A percentile compares a stretch with the other conserved stretches of the same genome.
phyloP scores from a whole-genome alignment of 352 stramenopile genomes.

The Thraustochytrium sp. region DNA sequence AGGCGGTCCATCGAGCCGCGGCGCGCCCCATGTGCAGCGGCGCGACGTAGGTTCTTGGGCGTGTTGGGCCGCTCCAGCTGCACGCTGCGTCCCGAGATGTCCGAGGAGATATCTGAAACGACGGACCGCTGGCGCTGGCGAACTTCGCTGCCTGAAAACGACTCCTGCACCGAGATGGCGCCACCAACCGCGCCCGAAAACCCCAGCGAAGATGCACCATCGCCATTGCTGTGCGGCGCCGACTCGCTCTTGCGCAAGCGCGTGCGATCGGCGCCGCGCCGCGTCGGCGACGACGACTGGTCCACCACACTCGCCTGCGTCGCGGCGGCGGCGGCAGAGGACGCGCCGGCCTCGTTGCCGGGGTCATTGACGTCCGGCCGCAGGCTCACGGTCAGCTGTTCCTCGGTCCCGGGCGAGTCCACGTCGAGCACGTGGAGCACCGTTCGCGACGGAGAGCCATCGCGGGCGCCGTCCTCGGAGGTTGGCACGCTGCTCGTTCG shows the following conservation, averaged over 20 bases:
- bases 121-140: background rate
- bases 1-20: background rate
- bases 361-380: background rate
- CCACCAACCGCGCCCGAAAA: too few relatives aligned
- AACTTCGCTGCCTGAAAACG: background rate
- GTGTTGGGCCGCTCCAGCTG: background rate
- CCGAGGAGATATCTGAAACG: background rate
- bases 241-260: background rate
- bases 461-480: background rate
- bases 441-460: background rate
- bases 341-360: background rate
- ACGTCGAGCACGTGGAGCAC: conserved; percentile 8
- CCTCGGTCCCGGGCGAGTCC: conserved; percentile 1
- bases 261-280: background rate
- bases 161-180: background rate
- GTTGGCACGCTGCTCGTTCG: too few relatives aligned
- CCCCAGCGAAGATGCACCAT: too few relatives aligned
- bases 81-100: background rate
- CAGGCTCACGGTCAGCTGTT: background rate
- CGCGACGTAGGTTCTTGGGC: background rate
- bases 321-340: too few relatives aligned
- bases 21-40: background rate
- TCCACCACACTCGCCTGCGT: too few relatives aligned
- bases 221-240: too few relatives aligned
- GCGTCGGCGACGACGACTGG: background rate